Evolutionary conservation across 139 green algal species (phyloP).

Genomic region (Chlamydomonas sp.): DNA sequence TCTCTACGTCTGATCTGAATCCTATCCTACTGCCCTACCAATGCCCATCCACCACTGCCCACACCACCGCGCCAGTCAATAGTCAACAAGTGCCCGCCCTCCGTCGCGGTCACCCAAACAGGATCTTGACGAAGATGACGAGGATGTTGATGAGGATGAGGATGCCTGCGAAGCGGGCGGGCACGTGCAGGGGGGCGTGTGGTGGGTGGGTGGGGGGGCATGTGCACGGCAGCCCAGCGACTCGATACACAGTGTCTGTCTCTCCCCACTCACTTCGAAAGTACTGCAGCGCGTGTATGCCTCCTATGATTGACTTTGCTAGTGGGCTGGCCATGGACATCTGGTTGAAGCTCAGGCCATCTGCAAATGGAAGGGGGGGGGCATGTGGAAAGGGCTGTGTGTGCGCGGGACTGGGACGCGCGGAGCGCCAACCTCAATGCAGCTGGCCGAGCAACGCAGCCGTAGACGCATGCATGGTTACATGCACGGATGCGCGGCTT

Average conservation of each 20-base stretch:
- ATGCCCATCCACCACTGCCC: too few relatives aligned
- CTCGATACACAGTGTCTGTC: too few relatives aligned
- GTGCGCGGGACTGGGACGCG: not conserved
- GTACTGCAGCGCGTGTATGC: slow-evolving; percentile 78
- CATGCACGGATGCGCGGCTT: not conserved
- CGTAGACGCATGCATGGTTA: not conserved
- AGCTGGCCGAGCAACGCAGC: too few relatives aligned
- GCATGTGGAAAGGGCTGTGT: not conserved
- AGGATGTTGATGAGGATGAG: slow-evolving; percentile 22
- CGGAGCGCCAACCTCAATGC: not conserved
- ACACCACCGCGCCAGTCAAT: too few relatives aligned
- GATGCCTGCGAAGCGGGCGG: too few relatives aligned
- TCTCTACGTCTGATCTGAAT: too few relatives aligned
- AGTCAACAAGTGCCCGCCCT: too few relatives aligned
- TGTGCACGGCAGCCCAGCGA: too few relatives aligned
- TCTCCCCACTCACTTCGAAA: slow-evolving; percentile 60
- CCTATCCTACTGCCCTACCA: too few relatives aligned
- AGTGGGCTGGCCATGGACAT: slow-evolving; percentile 55
- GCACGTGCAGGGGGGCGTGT: too few relatives aligned
- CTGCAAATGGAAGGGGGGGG: slow-evolving; percentile 37
- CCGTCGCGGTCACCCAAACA: slow-evolving; percentile 26
- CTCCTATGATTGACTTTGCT: slow-evolving; percentile 79
- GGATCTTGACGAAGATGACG: slow-evolving; percentile 25
- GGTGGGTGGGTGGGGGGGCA: too few relatives aligned
- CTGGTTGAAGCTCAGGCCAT: slow-evolving; percentile 74